phyloP scores from a whole-genome alignment of 2,329 filamentous ascomycete genomes.

The Talaromyces sp. region DNA sequence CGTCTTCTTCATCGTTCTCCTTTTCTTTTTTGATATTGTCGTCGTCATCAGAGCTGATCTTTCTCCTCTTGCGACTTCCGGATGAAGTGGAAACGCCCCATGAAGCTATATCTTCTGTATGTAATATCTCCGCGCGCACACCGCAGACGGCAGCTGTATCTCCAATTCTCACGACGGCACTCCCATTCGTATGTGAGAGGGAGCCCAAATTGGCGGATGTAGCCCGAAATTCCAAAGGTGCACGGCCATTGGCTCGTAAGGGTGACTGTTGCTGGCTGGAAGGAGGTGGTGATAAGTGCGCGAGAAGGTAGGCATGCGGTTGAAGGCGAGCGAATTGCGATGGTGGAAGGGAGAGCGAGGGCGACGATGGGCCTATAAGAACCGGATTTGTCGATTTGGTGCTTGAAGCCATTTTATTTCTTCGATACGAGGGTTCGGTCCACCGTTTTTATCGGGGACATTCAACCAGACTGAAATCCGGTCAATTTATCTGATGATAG shows the following conservation, averaged over 20 bases:
- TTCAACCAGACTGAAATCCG: background rate
- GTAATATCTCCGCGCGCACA: constrained; percentile 79
- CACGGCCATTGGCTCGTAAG: constrained; percentile 76
- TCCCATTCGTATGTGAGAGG: constrained; percentile 84
- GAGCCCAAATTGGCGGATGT: constrained; percentile 79
- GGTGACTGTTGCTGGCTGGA: constrained; percentile 49
- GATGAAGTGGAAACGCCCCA: constrained; percentile 41
- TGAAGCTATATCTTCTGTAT: constrained; percentile 67
- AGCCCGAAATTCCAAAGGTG: constrained; percentile 64
- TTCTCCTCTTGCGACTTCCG: constrained; percentile 35
- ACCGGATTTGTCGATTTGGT: constrained; percentile 19
- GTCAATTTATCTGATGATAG: background rate
- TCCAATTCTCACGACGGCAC: constrained; percentile 79
- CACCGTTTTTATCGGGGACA: background rate
- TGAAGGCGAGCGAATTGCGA: constrained; percentile 79
- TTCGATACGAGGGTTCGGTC: background rate
- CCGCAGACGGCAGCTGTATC: constrained; percentile 95
- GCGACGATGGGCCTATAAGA: constrained; percentile 21
- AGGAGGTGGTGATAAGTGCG: constrained; percentile 67
- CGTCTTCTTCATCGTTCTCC: constrained; percentile 40
- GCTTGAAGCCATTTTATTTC: constrained; percentile 25
- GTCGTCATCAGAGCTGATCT: constrained; percentile 22
- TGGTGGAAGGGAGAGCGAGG: constrained; percentile 58
- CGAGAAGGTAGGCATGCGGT: constrained; percentile 82
- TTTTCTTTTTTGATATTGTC: constrained; percentile 19